A percentile compares a stretch with the other conserved stretches of the same genome.
Conservation (phyloP, 1,284 basidiomycete species). For the Takashimella koratensis region DNA sequence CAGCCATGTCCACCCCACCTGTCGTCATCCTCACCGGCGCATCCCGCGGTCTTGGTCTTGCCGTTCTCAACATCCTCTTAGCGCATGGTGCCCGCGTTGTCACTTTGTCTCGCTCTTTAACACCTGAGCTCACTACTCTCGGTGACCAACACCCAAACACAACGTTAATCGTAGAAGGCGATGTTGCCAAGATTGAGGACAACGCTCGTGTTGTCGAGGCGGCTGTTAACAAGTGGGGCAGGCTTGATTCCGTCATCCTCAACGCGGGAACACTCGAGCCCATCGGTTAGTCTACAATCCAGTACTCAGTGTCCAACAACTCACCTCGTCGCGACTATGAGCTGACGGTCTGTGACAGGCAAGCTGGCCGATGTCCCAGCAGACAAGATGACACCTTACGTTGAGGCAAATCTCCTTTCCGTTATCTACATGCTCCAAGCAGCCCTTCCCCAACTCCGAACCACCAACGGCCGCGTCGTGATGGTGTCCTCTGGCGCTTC, state of each 20-base stretch:
- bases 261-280: slow-evolving; percentile 54
- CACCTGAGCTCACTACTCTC: slow-evolving; percentile 47
- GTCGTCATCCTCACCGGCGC: slow-evolving; percentile 47
- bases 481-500: slow-evolving; percentile 55
- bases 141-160: slow-evolving; percentile 27
- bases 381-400: slow-evolving; percentile 22
- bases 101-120: slow-evolving; percentile 51
- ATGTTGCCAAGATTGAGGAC: slow-evolving; percentile 47
- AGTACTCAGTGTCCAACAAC: too few relatives aligned
- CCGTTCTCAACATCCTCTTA: slow-evolving; percentile 50
- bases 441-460: slow-evolving; percentile 51
- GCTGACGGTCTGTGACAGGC: slow-evolving; percentile 13
- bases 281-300: slow-evolving; percentile 27
- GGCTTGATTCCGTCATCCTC: slow-evolving; percentile 52
- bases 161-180: slow-evolving; percentile 41
- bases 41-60: slow-evolving; percentile 53
- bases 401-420: slow-evolving; percentile 54
- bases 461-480: slow-evolving; percentile 47
- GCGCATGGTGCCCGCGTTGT: slow-evolving; percentile 49
- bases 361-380: slow-evolving; percentile 31
- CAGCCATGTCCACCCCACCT: too few relatives aligned
- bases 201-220: slow-evolving; percentile 37
- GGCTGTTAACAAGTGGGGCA: slow-evolving; percentile 49
- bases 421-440: slow-evolving; percentile 51
- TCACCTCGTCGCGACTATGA: slow-evolving; percentile 11